Conservation (phyloP, 495 filamentous ascomycete species). For the Opeltia flavorubescens region DNA sequence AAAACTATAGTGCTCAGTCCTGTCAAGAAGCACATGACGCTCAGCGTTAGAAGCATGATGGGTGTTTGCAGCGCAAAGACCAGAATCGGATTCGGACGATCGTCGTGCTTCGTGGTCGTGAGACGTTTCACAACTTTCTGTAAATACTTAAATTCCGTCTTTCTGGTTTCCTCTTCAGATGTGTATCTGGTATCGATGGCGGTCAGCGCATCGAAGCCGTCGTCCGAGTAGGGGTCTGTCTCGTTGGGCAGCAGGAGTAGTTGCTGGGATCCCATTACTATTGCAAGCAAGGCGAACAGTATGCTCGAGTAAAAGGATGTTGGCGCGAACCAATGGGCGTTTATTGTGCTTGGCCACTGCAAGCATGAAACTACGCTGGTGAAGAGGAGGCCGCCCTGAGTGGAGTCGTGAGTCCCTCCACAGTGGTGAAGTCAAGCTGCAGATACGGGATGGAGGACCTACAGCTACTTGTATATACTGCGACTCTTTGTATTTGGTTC, state of each 20-base stretch:
- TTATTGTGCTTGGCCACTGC: not conserved
- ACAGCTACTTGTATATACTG: no score
- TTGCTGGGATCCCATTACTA: not conserved
- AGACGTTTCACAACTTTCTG: no score
- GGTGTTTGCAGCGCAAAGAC: not conserved
- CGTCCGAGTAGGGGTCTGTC: not conserved
- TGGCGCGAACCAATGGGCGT: not conserved
- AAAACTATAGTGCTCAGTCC: no score
- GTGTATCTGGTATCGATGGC: not conserved
- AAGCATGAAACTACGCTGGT: not conserved
- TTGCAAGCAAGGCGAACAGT: constrained; percentile 1
- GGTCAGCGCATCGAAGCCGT: not conserved
- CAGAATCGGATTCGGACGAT: no score
- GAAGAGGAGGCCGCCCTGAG: no score
- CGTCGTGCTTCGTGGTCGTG: no score
- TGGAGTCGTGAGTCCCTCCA: no score
- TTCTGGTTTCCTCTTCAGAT: not conserved
- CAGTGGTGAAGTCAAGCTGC: no score
- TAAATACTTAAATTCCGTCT: not conserved
- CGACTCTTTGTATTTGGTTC: no score
- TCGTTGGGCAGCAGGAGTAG: not conserved
- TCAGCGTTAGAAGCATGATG: constrained; percentile 1
- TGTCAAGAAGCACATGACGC: no score
- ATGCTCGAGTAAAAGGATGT: not conserved
- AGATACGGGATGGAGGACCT: no score